Conservation (phyloP, 2,329 filamentous ascomycete species). For the Triangularia verruculosa region DNA sequence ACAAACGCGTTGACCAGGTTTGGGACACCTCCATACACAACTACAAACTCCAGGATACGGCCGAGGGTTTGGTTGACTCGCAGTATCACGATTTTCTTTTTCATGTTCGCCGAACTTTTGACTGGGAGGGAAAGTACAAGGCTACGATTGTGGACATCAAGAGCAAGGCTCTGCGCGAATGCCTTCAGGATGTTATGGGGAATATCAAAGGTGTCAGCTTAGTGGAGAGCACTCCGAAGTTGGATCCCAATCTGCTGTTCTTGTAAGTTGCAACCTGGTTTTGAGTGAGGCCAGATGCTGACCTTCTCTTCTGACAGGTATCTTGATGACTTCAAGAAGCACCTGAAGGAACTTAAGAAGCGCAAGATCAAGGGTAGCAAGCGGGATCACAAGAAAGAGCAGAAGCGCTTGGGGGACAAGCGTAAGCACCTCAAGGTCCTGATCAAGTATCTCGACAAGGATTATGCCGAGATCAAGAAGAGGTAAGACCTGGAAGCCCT, state of each 20-base stretch:
- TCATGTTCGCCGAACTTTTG: slow-evolving; percentile 77
- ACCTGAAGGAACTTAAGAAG: slow-evolving; percentile 63
- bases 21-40: slow-evolving; percentile 51
- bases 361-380: slow-evolving; percentile 48
- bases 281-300: neutral
- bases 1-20: slow-evolving; percentile 52
- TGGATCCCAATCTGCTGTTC: slow-evolving; percentile 70
- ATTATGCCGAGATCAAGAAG: slow-evolving; percentile 75
- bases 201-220: slow-evolving; percentile 75
- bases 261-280: slow-evolving; percentile 41
- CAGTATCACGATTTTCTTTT: slow-evolving; percentile 79
- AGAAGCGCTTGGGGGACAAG: slow-evolving; percentile 57
- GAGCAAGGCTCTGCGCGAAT: slow-evolving; percentile 72
- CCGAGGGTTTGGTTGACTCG: slow-evolving; percentile 42
- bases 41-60: slow-evolving; percentile 54
- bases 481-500: neutral
- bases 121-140: slow-evolving; percentile 78
- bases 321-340: slow-evolving; percentile 68
- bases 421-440: slow-evolving; percentile 63
- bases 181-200: slow-evolving; percentile 68
- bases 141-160: slow-evolving; percentile 77
- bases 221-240: slow-evolving; percentile 72
- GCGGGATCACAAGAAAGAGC: slow-evolving; percentile 59
- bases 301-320: slow-evolving; percentile 51
- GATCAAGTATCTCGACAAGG: slow-evolving; percentile 49